Evolutionary conservation across 2,329 filamentous ascomycete species (phyloP).

Genomic region (Aspergillus sp.): DNA sequence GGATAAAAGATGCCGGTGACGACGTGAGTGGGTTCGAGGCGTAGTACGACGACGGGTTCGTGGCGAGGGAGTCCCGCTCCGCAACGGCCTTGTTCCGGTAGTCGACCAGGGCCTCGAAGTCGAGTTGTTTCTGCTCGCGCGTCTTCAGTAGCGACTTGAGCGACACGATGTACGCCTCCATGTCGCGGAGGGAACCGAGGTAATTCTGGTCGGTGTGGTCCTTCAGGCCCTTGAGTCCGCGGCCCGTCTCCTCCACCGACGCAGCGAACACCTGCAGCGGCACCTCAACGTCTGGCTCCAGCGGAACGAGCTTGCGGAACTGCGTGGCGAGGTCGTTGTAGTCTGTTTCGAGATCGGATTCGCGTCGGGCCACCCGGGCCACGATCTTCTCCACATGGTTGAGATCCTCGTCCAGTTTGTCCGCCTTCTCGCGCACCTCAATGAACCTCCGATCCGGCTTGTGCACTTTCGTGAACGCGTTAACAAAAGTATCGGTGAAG

Average conservation of each 20-base stretch:
- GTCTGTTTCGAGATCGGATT: conserved; percentile 82
- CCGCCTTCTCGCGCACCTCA: conserved; percentile 86
- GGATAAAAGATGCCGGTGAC: conserved; percentile 81
- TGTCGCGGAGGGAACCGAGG: conserved; percentile 84
- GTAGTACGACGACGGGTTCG: conserved; percentile 60
- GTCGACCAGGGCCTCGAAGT: conserved; percentile 93
- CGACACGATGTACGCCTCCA: conserved; percentile 89
- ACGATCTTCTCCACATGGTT: conserved; percentile 95
- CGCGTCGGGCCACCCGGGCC: conserved; percentile 79
- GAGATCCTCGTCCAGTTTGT: conserved; percentile 92
- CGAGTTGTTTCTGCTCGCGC: conserved; percentile 94
- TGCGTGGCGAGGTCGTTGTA: conserved; percentile 87
- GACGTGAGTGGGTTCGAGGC: conserved; percentile 50
- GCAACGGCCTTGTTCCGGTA: conserved; percentile 88
- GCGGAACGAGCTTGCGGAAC: conserved; percentile 85
- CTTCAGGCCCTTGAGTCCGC: conserved; percentile 74
- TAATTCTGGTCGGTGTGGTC: conserved; percentile 96
- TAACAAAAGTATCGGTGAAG: conserved; percentile 93
- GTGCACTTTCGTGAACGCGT: conserved; percentile 94
- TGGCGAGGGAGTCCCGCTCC: conserved; percentile 77
- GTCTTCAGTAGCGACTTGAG: conserved; percentile 86
- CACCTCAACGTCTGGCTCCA: conserved; percentile 83
- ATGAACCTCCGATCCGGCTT: conserved; percentile 93
- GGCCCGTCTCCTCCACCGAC: conserved; percentile 77
- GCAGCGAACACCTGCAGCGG: conserved; percentile 82